Conservation (phyloP, 2,329 filamentous ascomycete species). For the Arthrobotrys sphaeroides region DNA sequence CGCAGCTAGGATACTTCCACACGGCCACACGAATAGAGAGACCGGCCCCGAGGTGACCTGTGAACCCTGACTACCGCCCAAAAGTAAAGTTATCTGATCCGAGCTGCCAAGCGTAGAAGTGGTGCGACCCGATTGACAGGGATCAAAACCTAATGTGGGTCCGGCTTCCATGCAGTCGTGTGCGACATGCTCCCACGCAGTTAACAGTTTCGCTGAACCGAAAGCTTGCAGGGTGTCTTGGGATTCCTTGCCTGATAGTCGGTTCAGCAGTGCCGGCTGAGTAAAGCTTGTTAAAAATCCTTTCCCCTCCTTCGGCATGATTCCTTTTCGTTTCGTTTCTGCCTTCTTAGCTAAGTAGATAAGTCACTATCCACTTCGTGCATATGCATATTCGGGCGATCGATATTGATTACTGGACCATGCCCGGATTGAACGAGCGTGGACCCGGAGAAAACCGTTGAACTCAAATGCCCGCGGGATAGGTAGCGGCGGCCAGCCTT, state of each 20-base stretch:
- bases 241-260: conserved; percentile 28
- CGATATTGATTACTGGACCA: neutral
- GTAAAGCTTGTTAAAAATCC: conserved; percentile 6
- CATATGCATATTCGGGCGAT: conserved; percentile 5
- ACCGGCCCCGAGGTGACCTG: too few relatives aligned
- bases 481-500: neutral
- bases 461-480: neutral
- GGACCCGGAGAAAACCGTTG: conserved; percentile 36
- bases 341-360: conserved; percentile 1
- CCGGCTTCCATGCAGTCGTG: conserved; percentile 21
- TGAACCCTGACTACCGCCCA: conserved; percentile 7
- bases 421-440: conserved; percentile 8
- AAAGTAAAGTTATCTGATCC: conserved; percentile 54
- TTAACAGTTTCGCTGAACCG: neutral
- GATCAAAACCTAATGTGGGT: conserved; percentile 42
- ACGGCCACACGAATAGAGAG: too few relatives aligned
- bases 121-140: conserved; percentile 37
- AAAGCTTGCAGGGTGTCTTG: conserved; percentile 19
- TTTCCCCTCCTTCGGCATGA: conserved; percentile 9
- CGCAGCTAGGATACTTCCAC: too few relatives aligned
- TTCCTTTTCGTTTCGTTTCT: conserved; percentile 34
- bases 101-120: conserved; percentile 51
- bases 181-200: conserved; percentile 22
- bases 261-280: conserved; percentile 28
- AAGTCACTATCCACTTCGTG: neutral